These are phyloP conservation scores for Holtermanniella nyarrowii DNA, from an alignment of 768 basidiomycete genomes.

Conservation along the genomic window DNA sequence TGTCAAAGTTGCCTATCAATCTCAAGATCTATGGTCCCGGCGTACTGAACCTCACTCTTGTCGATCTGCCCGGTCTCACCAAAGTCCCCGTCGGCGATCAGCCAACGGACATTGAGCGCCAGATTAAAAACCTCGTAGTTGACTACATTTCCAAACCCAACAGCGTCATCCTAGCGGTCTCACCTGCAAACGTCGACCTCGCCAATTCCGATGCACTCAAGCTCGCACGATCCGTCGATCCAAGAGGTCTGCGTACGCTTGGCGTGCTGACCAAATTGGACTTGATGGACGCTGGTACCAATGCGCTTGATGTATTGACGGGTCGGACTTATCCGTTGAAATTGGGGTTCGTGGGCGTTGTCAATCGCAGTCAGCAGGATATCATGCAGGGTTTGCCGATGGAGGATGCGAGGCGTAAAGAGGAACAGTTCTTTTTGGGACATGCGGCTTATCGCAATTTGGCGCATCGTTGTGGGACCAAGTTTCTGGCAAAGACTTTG, in stretches of 20 bases:
- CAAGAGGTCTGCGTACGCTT: constrained; percentile 90
- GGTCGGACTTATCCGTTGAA: constrained; percentile 97
- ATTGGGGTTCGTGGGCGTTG: constrained; percentile 94
- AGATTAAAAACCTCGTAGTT: constrained; percentile 85
- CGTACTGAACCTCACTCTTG: constrained; percentile 88
- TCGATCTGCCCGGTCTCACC: constrained; percentile 92
- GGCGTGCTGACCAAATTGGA: constrained; percentile 96
- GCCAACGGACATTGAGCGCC: constrained; percentile 92
- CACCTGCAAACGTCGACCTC: constrained; percentile 93
- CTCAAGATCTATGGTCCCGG: constrained; percentile 91
- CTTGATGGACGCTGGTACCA: constrained; percentile 98
- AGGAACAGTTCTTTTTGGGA: constrained; percentile 79
- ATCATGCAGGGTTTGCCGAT: constrained; percentile 80
- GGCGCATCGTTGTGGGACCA: constrained; percentile 94
- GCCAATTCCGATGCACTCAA: constrained; percentile 98
- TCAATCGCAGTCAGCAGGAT: constrained; percentile 95
- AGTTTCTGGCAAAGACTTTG: constrained; percentile 80
- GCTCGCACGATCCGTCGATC: constrained; percentile 87
- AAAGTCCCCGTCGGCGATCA: constrained; percentile 69
- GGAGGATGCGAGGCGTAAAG: constrained; percentile 70
- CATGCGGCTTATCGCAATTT: constrained; percentile 92
- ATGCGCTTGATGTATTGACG: constrained; percentile 88
- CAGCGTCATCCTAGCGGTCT: constrained; percentile 93
- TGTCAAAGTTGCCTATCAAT: constrained; percentile 90
- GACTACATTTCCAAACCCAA: constrained; percentile 97